A percentile compares a stretch with the other conserved stretches of the same genome.
These are phyloP conservation scores for Panellus pusillus DNA, from an alignment of 768 basidiomycete species.

Conservation along the genomic window DNA sequence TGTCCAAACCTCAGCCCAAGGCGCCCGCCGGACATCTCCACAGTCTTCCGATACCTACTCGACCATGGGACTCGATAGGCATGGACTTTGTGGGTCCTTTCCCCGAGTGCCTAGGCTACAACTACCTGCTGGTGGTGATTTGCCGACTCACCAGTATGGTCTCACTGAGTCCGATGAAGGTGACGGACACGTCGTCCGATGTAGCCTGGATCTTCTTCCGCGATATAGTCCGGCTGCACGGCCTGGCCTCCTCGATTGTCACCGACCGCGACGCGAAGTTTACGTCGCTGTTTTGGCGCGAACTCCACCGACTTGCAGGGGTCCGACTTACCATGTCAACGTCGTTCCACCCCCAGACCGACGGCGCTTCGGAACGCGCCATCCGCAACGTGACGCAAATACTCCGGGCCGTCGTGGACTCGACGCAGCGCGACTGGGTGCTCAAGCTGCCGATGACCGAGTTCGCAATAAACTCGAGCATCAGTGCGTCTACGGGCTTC, in stretches of 20 bases:
- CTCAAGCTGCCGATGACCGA: conserved; percentile 31
- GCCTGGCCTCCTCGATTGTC: conserved; percentile 19
- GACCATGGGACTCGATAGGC: no score
- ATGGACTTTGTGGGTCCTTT: conserved; percentile 20
- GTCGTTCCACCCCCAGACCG: conserved; percentile 38
- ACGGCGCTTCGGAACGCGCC: conserved; percentile 11
- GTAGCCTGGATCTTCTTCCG: conserved; percentile 1
- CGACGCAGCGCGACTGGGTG: conserved; percentile 34
- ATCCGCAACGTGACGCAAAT: conserved; percentile 34
- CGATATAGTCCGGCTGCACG: conserved; percentile 14
- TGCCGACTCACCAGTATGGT: not conserved
- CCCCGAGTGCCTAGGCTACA: conserved; percentile 21
- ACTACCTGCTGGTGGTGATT: conserved; percentile 11
- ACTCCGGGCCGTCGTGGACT: conserved; percentile 21
- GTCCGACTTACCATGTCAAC: conserved; percentile 33
- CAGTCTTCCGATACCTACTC: no score
- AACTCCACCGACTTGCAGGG: conserved; percentile 26
- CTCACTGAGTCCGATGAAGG: not conserved
- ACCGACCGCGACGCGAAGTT: conserved; percentile 29
- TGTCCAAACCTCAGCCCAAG: no score
- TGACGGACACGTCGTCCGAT: not conserved
- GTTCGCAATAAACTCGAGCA: conserved; percentile 37
- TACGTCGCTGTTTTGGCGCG: conserved; percentile 7
- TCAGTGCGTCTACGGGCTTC: conserved; percentile 29
- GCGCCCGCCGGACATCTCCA: no score